phyloP scores from a whole-genome alignment of 129 eudicot species.

The Saussurea involucrata region DNA sequence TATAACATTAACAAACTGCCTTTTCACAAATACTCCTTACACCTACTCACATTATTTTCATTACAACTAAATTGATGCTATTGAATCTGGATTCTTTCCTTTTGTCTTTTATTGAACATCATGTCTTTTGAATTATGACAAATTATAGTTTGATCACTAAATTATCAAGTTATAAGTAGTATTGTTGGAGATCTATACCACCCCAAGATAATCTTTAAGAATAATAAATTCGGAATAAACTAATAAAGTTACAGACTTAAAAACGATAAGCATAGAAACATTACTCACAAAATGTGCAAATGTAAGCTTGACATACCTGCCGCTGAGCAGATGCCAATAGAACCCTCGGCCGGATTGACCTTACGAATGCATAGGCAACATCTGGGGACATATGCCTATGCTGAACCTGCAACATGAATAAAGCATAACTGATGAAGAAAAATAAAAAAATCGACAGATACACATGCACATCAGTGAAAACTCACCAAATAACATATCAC shows the following conservation, averaged over 20 bases:
- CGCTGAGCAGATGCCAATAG: conserved; percentile 62
- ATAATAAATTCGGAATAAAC: neutral
- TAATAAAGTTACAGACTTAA: neutral
- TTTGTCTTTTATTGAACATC: neutral
- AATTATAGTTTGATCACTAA: neutral
- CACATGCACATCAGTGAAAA: neutral
- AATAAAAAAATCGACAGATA: neutral
- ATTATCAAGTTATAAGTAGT: neutral
- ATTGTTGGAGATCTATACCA: neutral
- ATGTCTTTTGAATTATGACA: neutral
- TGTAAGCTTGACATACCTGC: conserved; percentile 33
- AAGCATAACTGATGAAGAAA: neutral
- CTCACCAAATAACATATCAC: conserved; percentile 70
- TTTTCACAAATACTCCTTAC: neutral
- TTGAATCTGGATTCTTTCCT: neutral
- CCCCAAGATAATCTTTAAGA: neutral
- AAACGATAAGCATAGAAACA: neutral
- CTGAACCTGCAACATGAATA: conserved; percentile 38
- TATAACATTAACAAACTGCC: conserved; percentile 6
- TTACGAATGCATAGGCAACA: conserved; percentile 59
- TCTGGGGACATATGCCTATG: conserved; percentile 69
- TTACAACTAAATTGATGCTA: neutral
- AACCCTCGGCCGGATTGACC: conserved; percentile 67
- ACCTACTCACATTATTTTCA: neutral
- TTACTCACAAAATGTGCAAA: neutral